Conservation (phyloP, 2,329 filamentous ascomycete genomes). For the Colletotrichum paranaense region DNA sequence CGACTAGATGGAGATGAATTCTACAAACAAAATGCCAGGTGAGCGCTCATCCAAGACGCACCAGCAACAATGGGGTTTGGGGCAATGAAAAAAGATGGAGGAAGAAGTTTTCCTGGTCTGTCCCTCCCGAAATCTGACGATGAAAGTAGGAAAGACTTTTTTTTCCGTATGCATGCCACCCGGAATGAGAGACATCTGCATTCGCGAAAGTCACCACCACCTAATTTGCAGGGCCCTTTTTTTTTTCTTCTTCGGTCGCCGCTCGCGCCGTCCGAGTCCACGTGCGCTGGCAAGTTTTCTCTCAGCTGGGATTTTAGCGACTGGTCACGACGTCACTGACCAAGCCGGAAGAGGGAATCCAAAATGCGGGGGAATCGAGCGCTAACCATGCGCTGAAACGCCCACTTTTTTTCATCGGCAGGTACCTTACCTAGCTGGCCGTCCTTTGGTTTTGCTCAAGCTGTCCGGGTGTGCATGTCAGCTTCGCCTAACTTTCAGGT, state of each 20-base stretch:
- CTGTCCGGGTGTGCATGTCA: neutral
- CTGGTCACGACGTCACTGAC: slow-evolving; percentile 23
- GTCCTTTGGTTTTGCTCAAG: neutral
- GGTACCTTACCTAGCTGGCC: neutral
- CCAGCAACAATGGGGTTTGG: slow-evolving; percentile 1
- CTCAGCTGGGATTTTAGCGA: slow-evolving; percentile 20
- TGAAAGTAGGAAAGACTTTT: slow-evolving; percentile 30
- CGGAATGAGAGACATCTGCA: slow-evolving; percentile 18
- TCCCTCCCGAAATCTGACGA: slow-evolving; percentile 10
- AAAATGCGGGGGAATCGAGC: slow-evolving; percentile 32
- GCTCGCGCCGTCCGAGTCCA: slow-evolving; percentile 28
- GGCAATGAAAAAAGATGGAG: slow-evolving; percentile 3
- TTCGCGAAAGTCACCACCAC: slow-evolving; percentile 7
- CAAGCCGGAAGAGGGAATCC: slow-evolving; percentile 17
- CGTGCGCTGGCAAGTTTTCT: slow-evolving; percentile 30
- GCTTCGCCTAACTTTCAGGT: neutral
- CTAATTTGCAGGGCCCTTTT: slow-evolving; percentile 3
- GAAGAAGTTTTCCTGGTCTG: neutral
- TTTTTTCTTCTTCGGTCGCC: neutral
- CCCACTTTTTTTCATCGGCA: neutral
- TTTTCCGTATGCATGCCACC: neutral
- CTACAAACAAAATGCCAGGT: neutral
- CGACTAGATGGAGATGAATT: neutral
- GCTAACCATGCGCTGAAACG: slow-evolving; percentile 29
- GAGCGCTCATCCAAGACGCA: neutral